Conservation (phyloP, 768 basidiomycete genomes). For the Termitomyces sp. region DNA sequence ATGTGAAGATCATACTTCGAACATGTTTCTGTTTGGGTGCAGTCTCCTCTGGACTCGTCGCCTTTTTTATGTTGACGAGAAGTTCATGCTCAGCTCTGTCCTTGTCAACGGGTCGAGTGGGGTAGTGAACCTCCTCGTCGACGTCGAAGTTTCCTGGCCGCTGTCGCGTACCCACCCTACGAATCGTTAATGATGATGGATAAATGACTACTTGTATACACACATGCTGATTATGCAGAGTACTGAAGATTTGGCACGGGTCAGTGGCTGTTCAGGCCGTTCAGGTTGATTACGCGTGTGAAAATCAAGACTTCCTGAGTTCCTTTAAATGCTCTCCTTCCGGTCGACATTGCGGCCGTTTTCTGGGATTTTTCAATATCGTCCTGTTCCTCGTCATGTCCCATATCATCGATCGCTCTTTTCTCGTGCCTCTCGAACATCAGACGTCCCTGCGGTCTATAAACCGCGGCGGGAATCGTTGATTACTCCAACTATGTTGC, state of each 20-base stretch:
- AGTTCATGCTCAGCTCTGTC: conserved; percentile 97
- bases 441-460: conserved; percentile 43
- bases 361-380: background rate
- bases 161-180: conserved; percentile 35
- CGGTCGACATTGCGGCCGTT: conserved; percentile 6
- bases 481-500: conserved; percentile 63
- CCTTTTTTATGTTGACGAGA: conserved; percentile 95
- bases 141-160: conserved; percentile 51
- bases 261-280: conserved; percentile 1
- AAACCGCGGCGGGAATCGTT: conserved; percentile 53
- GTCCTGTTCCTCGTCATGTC: background rate
- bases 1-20: conserved; percentile 61
- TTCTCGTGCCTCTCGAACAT: conserved; percentile 9
- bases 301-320: background rate
- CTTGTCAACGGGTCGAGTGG: conserved; percentile 96
- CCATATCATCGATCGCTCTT: conserved; percentile 4
- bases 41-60: conserved; percentile 89
- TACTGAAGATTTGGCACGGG: background rate
- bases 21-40: conserved; percentile 99
- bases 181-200: background rate
- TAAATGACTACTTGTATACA: background rate
- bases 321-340: conserved; percentile 10
- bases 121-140: conserved; percentile 86
- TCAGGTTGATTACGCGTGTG: conserved; percentile 11
- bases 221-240: conserved; percentile 10